Conservation (phyloP, 768 basidiomycete species). For the Pisolithus marmoratus region DNA sequence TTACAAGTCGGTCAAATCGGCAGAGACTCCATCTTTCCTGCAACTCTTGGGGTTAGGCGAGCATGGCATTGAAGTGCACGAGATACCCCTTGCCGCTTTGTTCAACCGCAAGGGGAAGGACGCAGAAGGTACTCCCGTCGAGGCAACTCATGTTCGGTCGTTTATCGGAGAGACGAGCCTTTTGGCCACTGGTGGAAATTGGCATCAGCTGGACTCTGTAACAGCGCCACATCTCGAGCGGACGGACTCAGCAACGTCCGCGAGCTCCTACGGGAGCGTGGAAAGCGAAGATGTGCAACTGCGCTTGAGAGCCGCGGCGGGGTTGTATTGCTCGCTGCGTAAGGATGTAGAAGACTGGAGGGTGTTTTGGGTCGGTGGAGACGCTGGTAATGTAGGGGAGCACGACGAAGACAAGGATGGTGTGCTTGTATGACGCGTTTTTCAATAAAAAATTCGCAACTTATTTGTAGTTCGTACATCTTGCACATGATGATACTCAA, state of each 20-base stretch:
- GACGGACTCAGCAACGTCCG: conserved; percentile 40
- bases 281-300: conserved; percentile 47
- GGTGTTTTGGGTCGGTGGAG: conserved; percentile 78
- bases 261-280: conserved; percentile 42
- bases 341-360: conserved; percentile 73
- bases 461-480: neutral
- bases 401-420: conserved; percentile 25
- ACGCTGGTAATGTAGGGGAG: conserved; percentile 25
- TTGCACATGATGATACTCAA: conserved; percentile 16
- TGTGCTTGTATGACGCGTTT: conserved; percentile 17
- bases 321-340: conserved; percentile 74
- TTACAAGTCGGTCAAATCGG: conserved; percentile 6
- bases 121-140: conserved; percentile 39
- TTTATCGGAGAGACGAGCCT: conserved; percentile 59
- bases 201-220: conserved; percentile 30
- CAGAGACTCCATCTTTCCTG: conserved; percentile 38
- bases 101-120: conserved; percentile 35
- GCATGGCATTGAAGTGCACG: conserved; percentile 70
- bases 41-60: conserved; percentile 69
- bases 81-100: conserved; percentile 51
- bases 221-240: conserved; percentile 35
- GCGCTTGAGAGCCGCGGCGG: conserved; percentile 48
- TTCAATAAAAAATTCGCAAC: no score
- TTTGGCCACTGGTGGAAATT: conserved; percentile 42
- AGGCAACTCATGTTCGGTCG: conserved; percentile 49